Evolutionary conservation across 768 basidiomycete genomes (phyloP).

Genomic region (Lactarius quietus): DNA sequence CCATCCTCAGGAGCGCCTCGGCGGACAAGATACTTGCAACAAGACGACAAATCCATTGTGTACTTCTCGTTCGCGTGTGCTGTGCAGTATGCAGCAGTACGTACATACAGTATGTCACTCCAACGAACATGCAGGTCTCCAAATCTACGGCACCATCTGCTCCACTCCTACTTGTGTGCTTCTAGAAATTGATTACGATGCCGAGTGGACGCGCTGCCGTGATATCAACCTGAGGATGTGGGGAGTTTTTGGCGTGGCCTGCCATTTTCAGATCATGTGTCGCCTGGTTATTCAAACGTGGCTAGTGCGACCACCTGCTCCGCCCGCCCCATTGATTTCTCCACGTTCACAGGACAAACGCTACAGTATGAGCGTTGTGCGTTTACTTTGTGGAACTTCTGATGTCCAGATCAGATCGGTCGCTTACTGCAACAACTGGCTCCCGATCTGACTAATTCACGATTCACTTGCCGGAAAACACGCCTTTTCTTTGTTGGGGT

Average conservation of each 20-base stretch:
- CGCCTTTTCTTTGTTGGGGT: not conserved
- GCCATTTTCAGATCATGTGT: slow-evolving; percentile 11
- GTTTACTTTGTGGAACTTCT: slow-evolving; percentile 7
- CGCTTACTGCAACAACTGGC: not conserved
- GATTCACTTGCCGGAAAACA: not conserved
- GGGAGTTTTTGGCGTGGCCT: slow-evolving; percentile 5
- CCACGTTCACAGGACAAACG: not conserved
- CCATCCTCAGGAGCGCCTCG: not conserved
- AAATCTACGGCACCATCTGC: not conserved
- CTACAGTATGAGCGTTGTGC: not conserved
- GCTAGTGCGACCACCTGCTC: not conserved
- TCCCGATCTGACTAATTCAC: not conserved
- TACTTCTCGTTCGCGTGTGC: not conserved
- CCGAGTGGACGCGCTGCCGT: not conserved
- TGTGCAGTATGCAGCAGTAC: not conserved
- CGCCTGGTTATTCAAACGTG: slow-evolving; percentile 6
- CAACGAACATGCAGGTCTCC: not conserved
- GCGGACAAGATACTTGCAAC: not conserved
- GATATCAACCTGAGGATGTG: not conserved
- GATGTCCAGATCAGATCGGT: slow-evolving; percentile 12
- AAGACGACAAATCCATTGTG: not conserved
- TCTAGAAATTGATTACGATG: not conserved
- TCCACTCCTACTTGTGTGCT: not conserved
- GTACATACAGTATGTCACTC: not conserved
- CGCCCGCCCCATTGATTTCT: not conserved